Conservation (phyloP, 140 eudicot genomes). For the Flaveria floridana region DNA sequence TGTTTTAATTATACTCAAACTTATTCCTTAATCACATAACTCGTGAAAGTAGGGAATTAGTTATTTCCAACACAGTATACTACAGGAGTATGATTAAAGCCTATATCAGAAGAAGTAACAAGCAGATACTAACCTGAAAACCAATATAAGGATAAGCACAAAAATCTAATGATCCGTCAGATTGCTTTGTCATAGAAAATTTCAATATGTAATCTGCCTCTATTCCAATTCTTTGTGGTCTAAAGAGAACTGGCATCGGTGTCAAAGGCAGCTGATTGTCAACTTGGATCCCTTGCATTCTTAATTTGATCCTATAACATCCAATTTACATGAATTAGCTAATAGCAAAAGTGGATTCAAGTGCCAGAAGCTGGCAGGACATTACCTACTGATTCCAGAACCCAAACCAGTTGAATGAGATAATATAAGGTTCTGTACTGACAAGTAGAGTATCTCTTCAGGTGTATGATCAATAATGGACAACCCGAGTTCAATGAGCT, state of each 20-base stretch:
- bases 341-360: not conserved
- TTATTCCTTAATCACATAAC: no score
- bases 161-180: slow-evolving; percentile 87
- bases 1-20: no score
- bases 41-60: no score
- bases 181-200: slow-evolving; percentile 75
- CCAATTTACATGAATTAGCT: slow-evolving; percentile 26
- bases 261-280: slow-evolving; percentile 96
- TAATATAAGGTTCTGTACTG: slow-evolving; percentile 72
- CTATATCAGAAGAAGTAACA: slow-evolving; percentile 7
- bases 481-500: slow-evolving; percentile 82
- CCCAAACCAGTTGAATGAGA: slow-evolving; percentile 94
- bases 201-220: slow-evolving; percentile 72
- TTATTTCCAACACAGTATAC: no score
- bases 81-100: not conserved
- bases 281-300: slow-evolving; percentile 89
- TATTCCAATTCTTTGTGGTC: slow-evolving; percentile 77
- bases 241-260: slow-evolving; percentile 93
- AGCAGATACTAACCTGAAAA: slow-evolving; percentile 50
- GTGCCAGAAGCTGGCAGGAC: not conserved
- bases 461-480: slow-evolving; percentile 97
- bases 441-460: slow-evolving; percentile 87
- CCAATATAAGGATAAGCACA: slow-evolving; percentile 90
- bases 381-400: slow-evolving; percentile 90
- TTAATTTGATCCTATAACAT: slow-evolving; percentile 67